Evolutionary conservation across 2,329 filamentous ascomycete species (phyloP).

Genomic region (Bimuria novae-zelandiae): DNA sequence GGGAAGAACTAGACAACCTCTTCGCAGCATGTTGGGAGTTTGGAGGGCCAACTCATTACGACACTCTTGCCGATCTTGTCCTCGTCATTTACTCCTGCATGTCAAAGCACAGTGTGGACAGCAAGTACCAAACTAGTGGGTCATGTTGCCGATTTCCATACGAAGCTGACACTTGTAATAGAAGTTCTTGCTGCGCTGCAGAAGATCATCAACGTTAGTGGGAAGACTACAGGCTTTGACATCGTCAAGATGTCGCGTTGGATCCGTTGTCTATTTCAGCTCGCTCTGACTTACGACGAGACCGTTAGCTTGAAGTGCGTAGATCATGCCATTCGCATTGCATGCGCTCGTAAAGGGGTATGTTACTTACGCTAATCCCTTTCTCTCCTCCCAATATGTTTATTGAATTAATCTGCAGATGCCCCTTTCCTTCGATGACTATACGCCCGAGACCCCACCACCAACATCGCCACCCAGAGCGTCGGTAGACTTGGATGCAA

Average conservation of each 20-base stretch:
- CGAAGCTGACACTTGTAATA: slow-evolving; percentile 18
- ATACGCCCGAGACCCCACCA: slow-evolving; percentile 18
- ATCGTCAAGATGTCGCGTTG: slow-evolving; percentile 71
- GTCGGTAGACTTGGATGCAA: neutral
- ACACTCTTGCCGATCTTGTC: slow-evolving; percentile 53
- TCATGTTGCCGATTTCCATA: neutral
- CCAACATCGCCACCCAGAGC: slow-evolving; percentile 20
- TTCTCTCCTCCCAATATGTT: neutral
- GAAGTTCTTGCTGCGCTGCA: slow-evolving; percentile 53
- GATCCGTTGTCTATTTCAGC: slow-evolving; percentile 75
- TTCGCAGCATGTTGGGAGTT: slow-evolving; percentile 54
- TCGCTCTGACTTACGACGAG: slow-evolving; percentile 63
- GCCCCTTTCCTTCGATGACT: neutral
- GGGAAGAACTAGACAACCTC: slow-evolving; percentile 67
- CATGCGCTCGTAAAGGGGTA: slow-evolving; percentile 33
- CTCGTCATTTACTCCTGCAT: slow-evolving; percentile 50
- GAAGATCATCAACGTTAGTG: slow-evolving; percentile 72
- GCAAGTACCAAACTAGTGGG: slow-evolving; percentile 40
- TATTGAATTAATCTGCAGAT: slow-evolving; percentile 6
- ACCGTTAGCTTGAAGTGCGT: slow-evolving; percentile 63
- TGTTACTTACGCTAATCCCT: slow-evolving; percentile 27
- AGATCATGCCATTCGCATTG: slow-evolving; percentile 60
- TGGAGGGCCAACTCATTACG: slow-evolving; percentile 47
- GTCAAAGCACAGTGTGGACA: slow-evolving; percentile 30
- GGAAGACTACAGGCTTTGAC: slow-evolving; percentile 61